Conservation (phyloP, 192 early-diverging fungal genomes). For the Coemansia sp. region DNA sequence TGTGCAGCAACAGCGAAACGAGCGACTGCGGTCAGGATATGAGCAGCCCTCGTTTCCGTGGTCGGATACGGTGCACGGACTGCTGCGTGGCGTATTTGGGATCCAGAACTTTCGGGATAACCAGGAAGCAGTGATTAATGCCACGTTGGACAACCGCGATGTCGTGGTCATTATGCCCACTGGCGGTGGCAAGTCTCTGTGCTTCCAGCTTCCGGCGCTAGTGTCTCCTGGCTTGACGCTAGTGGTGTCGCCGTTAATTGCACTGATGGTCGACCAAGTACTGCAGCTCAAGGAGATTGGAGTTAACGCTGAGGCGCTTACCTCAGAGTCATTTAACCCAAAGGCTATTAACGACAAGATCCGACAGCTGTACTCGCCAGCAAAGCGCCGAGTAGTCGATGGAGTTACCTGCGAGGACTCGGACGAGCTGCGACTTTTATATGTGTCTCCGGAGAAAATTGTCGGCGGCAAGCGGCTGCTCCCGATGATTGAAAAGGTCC, state of each 20-base stretch:
- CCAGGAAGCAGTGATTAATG: constrained; percentile 52
- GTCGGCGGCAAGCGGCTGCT: constrained; percentile 44
- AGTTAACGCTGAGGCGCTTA: constrained; percentile 36
- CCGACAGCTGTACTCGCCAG: constrained; percentile 4
- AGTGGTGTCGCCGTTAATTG: constrained; percentile 54
- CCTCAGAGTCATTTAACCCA: constrained; percentile 42
- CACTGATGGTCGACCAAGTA: constrained; percentile 56
- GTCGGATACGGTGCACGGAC: constrained; percentile 36
- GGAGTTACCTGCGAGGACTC: not conserved
- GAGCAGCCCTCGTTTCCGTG: constrained; percentile 49
- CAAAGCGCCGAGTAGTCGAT: not conserved
- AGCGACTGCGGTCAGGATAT: constrained; percentile 31
- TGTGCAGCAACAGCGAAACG: constrained; percentile 20
- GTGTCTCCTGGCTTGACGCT: constrained; percentile 37
- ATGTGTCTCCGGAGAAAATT: constrained; percentile 55
- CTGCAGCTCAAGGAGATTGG: constrained; percentile 39
- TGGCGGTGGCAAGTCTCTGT: constrained; percentile 54
- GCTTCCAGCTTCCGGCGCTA: constrained; percentile 55
- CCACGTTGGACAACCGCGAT: constrained; percentile 52
- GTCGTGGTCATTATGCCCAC: constrained; percentile 53
- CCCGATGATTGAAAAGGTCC: constrained; percentile 40
- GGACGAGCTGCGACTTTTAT: constrained; percentile 37
- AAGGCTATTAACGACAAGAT: constrained; percentile 30
- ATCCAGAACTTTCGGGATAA: constrained; percentile 46
- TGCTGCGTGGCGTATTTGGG: constrained; percentile 48